Conservation (phyloP, 805 yeast genomes). For the Candida insectorum region DNA sequence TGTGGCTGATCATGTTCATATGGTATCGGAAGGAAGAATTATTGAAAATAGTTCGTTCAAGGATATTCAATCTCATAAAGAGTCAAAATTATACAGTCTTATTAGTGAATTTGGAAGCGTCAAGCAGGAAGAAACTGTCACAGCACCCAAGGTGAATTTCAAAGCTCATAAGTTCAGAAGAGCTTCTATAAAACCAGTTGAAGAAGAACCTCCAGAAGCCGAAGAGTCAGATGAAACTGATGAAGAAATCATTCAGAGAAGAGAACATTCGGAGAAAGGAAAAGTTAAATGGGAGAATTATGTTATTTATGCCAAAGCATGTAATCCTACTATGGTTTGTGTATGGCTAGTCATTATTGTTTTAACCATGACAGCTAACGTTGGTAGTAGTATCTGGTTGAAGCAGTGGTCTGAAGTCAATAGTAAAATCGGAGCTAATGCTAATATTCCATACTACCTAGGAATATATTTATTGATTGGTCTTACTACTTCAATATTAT, state of each 20-base stretch:
- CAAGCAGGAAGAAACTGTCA: conserved; percentile 9
- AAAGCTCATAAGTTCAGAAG: neutral
- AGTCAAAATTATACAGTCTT: conserved; percentile 50
- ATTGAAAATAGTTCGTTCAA: conserved; percentile 62
- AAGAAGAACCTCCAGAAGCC: conserved; percentile 11
- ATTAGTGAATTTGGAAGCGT: conserved; percentile 58
- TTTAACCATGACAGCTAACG: conserved; percentile 56
- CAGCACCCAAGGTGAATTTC: conserved; percentile 1
- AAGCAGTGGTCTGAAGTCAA: conserved; percentile 96
- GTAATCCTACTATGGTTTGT: conserved; percentile 64
- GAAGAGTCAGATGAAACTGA: conserved; percentile 36
- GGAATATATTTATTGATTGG: conserved; percentile 77
- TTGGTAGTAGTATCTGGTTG: conserved; percentile 81
- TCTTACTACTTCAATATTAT: conserved; percentile 56
- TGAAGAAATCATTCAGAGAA: conserved; percentile 40
- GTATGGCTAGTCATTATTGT: conserved; percentile 54
- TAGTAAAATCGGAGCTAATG: conserved; percentile 63
- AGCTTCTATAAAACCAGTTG: conserved; percentile 3
- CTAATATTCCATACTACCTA: conserved; percentile 63
- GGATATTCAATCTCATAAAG: conserved; percentile 40
- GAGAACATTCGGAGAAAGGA: conserved; percentile 88
- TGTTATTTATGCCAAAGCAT: conserved; percentile 77
- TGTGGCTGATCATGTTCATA: conserved; percentile 64
- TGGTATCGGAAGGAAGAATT: conserved; percentile 67
- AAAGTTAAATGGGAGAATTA: conserved; percentile 88